Conservation (phyloP, 163 green algal genomes). For the Coccomyxa subellipsoidea region DNA sequence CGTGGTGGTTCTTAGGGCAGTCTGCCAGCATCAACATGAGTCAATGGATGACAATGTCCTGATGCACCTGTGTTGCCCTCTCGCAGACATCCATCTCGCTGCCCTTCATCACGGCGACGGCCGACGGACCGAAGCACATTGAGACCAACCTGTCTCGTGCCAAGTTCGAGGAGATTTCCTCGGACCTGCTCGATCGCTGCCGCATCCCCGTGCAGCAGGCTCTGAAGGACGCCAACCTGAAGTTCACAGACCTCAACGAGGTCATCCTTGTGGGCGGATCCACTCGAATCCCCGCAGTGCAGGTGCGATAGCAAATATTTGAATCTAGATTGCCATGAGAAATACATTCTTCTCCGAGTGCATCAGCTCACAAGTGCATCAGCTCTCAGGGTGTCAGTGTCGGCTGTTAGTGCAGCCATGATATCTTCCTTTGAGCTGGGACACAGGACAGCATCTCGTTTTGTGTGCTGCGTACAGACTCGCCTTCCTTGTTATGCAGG, state of each 20-base stretch:
- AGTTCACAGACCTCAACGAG: conserved; percentile 82
- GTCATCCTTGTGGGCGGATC: conserved; percentile 98
- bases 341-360: too few relatives aligned
- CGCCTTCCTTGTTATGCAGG: too few relatives aligned
- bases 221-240: conserved; percentile 70
- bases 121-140: conserved; percentile 99
- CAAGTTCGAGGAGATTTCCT: conserved; percentile 97
- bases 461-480: too few relatives aligned
- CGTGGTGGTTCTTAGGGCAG: too few relatives aligned
- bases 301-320: background rate
- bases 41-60: background rate
- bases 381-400: too few relatives aligned
- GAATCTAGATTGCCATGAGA: too few relatives aligned
- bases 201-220: conserved; percentile 81
- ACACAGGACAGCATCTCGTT: too few relatives aligned
- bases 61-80: background rate
- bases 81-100: conserved; percentile 61
- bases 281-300: conserved; percentile 96
- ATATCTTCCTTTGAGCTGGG: too few relatives aligned
- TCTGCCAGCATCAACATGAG: too few relatives aligned
- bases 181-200: conserved; percentile 89
- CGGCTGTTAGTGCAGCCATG: too few relatives aligned
- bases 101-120: conserved; percentile 99
- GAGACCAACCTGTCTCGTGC: conserved; percentile 81
- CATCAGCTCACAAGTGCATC: too few relatives aligned